Percentiles rank a stretch among this genome's conserved stretches.
phyloP scores from a whole-genome alignment of 176 grass and related monocot genomes.

The Musa beccarii region DNA sequence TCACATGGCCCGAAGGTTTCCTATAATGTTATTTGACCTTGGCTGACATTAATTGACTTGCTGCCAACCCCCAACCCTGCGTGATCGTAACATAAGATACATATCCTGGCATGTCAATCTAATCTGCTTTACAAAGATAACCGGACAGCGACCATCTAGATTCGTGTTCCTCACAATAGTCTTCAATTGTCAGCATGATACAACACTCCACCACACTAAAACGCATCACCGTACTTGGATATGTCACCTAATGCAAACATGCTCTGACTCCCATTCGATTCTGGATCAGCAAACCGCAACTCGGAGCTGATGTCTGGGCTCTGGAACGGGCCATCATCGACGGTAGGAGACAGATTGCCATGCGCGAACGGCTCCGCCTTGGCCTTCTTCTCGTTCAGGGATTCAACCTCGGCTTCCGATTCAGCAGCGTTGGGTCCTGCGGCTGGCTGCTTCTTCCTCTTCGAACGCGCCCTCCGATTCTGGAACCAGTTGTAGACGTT shows the following conservation, averaged over 20 bases:
- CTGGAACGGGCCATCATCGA: background rate
- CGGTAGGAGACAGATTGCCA: background rate
- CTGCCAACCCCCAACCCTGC: too few relatives aligned
- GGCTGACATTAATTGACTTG: too few relatives aligned
- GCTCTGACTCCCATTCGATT: background rate
- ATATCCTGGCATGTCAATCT: too few relatives aligned
- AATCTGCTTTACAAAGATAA: too few relatives aligned
- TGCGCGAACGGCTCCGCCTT: background rate
- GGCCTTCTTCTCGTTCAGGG: constrained; percentile 64
- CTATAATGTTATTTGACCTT: too few relatives aligned
- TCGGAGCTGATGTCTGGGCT: background rate
- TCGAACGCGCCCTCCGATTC: constrained; percentile 83
- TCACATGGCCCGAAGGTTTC: too few relatives aligned
- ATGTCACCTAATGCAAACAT: background rate
- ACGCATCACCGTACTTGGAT: background rate
- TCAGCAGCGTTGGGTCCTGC: constrained; percentile 54
- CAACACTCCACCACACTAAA: too few relatives aligned
- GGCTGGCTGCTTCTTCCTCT: constrained; percentile 68
- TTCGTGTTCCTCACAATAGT: too few relatives aligned
- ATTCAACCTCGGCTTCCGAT: constrained; percentile 75
- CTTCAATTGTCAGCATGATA: too few relatives aligned
- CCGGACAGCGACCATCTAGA: too few relatives aligned
- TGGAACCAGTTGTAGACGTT: constrained; percentile 99
- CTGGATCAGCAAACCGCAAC: background rate
- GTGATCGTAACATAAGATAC: too few relatives aligned